Conservation (phyloP, 768 basidiomycete species). For the Coprinopsis cinerea region DNA sequence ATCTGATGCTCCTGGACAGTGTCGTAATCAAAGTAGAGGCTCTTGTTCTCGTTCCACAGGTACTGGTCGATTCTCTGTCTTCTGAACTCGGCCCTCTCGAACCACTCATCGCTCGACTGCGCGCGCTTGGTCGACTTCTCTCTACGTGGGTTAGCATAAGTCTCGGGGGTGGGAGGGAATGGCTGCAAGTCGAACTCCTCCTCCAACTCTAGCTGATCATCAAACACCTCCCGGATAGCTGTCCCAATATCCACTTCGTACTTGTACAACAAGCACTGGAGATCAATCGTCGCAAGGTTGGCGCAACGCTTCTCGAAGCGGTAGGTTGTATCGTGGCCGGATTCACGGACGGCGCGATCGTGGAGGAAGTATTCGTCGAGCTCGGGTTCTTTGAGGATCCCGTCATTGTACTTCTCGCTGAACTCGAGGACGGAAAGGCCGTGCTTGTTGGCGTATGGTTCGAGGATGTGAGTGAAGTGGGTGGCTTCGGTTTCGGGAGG, state of each 20-base stretch:
- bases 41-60: conserved; percentile 95
- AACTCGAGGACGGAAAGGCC: conserved; percentile 94
- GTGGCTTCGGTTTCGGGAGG: conserved; percentile 98
- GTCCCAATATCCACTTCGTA: conserved; percentile 99
- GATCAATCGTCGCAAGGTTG: conserved; percentile 92
- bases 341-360: conserved; percentile 94
- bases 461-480: conserved; percentile 96
- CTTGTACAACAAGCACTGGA: conserved; percentile 95
- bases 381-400: conserved; percentile 72
- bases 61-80: conserved; percentile 86
- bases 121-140: conserved; percentile 52
- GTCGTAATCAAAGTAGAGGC: conserved; percentile 95
- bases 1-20: conserved; percentile 87
- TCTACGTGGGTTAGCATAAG: conserved; percentile 57
- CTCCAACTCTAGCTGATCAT: conserved; percentile 85
- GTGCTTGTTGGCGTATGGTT: conserved; percentile 89
- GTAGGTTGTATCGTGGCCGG: conserved; percentile 94
- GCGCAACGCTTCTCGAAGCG: conserved; percentile 97
- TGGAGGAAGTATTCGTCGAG: conserved; percentile 98
- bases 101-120: conserved; percentile 89
- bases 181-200: conserved; percentile 89
- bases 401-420: conserved; percentile 92
- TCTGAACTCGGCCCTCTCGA: conserved; percentile 79
- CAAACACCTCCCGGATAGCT: conserved; percentile 92
- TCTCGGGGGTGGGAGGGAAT: conserved; percentile 77